Evolutionary conservation across 1,284 basidiomycete genomes (phyloP), one percentile per base, ranked within the genome.

Genomic region (Apiotrichum montevideense): DNA sequence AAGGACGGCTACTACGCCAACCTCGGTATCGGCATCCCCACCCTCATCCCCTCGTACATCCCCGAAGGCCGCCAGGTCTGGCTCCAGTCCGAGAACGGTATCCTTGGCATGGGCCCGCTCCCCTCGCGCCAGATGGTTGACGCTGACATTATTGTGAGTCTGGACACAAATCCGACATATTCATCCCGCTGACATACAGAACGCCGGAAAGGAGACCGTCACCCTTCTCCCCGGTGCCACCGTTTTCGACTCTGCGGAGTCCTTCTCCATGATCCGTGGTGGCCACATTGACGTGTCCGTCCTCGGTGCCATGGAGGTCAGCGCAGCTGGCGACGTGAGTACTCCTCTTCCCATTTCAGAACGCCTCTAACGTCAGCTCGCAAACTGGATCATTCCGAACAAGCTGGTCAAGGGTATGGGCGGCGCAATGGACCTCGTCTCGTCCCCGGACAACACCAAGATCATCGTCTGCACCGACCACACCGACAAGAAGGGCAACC

Each of bases 341-440:
- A 13, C 29, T 29, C 29, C 29, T 3, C 29, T 29, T 3, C 29
- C 29, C 3, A 29, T 3, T 29, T 29, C 29, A 29, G 29, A 29
- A 29, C 29, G 29, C 29, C 29, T 29, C 29, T 29, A 29, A 29
- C 29, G 29, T 29, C 92, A 96, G 71, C 86, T 97, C 61, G 94
- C 94, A 48, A 96, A 96, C 79, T 96, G 91, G 74, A 96, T 95
- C 88, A 89, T 95, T 63, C 92, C 91, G 2, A 89, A 89, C 35
- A 91, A 92, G 78, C 81, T 90, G 67, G 83, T 90, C 46, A 89
- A 87, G 80, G 86, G 87, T 81, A 91, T 94, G 70, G 92, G 92
- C 42, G 92, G 92, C 55, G 90, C 92, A 0, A 95, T 94, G 90
- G 90, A 59, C 40, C 54, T 59, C 5, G 54, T 59, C n/a, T 59